Evolutionary conservation across 106 monocot species (phyloP), one percentile per base, ranked within the genome.

Genomic region (Vanilla planifolia): DNA sequence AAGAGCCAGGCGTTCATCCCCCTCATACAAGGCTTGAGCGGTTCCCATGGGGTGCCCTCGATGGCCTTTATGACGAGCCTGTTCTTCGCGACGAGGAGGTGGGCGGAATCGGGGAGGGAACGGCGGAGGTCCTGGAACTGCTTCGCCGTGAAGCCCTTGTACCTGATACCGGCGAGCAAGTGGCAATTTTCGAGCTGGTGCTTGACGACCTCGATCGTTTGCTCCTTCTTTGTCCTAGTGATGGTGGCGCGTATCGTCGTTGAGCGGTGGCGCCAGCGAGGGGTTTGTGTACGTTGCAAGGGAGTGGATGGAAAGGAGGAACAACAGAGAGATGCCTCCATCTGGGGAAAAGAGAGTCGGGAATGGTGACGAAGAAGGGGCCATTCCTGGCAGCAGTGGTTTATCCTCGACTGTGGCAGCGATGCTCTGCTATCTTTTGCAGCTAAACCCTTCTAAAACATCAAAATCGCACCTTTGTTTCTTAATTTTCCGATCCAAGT

Each of bases 1-100:
- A 94, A 94, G 57, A 94, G 67, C 85, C 89, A 94, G 2, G 89
- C 94, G 59, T 94, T 94, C 94, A 94, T 94, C 2, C 94, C 94
- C 51, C 55, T 83, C 83, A 86, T 83, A 75, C 86, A 94, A 17
- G 89, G 93, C 33, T 52, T 44, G 13, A 94, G 58, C 0, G 83
- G 71, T 52, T 89, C 89, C 80, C 89, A 94, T 11, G 45, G 70
- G 19, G 94, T 94, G 8, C 86, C 86, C 68, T 94, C 94, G 48
- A 94, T 75, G 57, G 94, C 94, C 61, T 94, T 94, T 27, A 74
- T 80, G 13, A 94, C 86, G 19, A 89, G 80, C 0, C 83, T 86
- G 78, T 94, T 94, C 80, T 94, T 94, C 40, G 86, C 94, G 36
- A 94, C 89, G 23, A 94, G 10, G 36, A 94, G 80, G 60, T 50